These are phyloP conservation scores for Alternaria incomplexa DNA, from an alignment of 2,329 filamentous ascomycete genomes.

Conservation along the genomic window DNA sequence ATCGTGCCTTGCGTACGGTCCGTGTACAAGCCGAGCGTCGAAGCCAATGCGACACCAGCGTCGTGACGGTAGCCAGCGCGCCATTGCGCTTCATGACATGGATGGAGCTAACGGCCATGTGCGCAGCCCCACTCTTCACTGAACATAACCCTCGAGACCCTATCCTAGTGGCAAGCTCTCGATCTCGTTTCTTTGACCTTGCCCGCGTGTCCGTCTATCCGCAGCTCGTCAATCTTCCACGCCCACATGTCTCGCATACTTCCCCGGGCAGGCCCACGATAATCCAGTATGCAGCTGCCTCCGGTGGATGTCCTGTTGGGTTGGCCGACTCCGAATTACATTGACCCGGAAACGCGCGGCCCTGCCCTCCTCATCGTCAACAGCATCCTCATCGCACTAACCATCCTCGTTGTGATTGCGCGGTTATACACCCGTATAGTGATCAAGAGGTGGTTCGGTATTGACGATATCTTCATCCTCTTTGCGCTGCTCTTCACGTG, in stretches of 20 bases:
- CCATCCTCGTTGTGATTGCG: slow-evolving; percentile 43
- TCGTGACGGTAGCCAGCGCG: slow-evolving; percentile 1
- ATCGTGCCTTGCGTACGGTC: slow-evolving; percentile 1
- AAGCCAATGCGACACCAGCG: slow-evolving; percentile 7
- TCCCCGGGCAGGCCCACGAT: slow-evolving; percentile 1
- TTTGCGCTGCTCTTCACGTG: slow-evolving; percentile 49
- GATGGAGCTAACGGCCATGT: slow-evolving; percentile 3
- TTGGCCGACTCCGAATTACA: slow-evolving; percentile 52
- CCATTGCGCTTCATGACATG: background rate
- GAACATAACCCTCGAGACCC: slow-evolving; percentile 5
- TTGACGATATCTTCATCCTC: slow-evolving; percentile 51
- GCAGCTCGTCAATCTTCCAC: background rate
- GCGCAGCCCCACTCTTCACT: background rate
- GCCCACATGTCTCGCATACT: slow-evolving; percentile 10
- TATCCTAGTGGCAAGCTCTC: background rate
- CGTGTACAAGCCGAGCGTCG: background rate
- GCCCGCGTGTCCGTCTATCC: background rate
- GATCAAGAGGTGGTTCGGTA: slow-evolving; percentile 52
- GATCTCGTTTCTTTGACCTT: background rate
- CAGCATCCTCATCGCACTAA: slow-evolving; percentile 47
- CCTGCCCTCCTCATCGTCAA: slow-evolving; percentile 50
- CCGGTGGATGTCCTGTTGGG: slow-evolving; percentile 37
- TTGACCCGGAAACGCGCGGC: slow-evolving; percentile 48
- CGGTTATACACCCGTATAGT: slow-evolving; percentile 50
- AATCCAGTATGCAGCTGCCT: slow-evolving; percentile 35